Evolutionary conservation across 75 land plant genomes (phyloP).

Genomic region (Cryptomeria japonica): DNA sequence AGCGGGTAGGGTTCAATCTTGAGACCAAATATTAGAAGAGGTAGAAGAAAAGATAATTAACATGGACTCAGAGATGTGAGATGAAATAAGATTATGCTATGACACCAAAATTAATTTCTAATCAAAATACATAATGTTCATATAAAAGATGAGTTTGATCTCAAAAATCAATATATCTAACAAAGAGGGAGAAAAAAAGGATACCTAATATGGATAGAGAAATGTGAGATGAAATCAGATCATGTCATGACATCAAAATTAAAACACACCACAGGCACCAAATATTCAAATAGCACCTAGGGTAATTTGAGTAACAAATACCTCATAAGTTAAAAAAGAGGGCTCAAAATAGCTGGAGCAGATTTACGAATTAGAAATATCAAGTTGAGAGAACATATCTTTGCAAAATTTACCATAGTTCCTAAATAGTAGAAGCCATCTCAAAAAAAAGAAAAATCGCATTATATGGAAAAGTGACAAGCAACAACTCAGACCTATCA

Average conservation of each 20-base stretch:
- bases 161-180: neutral
- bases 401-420: neutral
- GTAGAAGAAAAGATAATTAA: neutral
- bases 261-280: neutral
- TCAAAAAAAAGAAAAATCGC: neutral
- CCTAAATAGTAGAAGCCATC: neutral
- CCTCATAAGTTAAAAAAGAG: neutral
- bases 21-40: neutral
- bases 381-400: neutral
- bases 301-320: neutral
- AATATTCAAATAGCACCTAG: neutral
- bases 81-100: neutral
- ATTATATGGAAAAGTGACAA: neutral
- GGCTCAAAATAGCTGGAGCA: neutral
- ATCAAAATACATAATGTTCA: neutral
- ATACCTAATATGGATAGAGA: neutral
- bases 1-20: neutral
- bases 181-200: neutral
- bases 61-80: neutral
- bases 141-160: neutral
- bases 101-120: neutral
- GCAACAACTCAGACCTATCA: neutral
- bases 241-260: neutral
- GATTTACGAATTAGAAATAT: neutral
- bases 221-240: neutral